Evolutionary conservation across 495 filamentous ascomycete species (phyloP).

Genomic region (Jackrogersella minutella): DNA sequence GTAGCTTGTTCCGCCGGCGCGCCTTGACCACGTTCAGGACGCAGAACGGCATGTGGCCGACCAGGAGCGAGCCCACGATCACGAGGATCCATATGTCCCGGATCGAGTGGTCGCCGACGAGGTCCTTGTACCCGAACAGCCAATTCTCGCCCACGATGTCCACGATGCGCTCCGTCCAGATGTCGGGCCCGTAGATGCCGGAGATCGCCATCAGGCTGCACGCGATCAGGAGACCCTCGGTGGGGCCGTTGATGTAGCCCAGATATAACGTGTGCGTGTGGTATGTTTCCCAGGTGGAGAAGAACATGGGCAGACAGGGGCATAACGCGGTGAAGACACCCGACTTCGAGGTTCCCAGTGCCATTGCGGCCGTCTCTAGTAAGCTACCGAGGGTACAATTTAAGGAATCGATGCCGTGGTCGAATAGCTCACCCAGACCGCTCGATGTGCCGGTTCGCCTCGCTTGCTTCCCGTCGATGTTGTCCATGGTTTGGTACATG

Average conservation of each 20-base stretch:
- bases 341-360: slow-evolving; percentile 77
- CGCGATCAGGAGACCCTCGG: slow-evolving; percentile 91
- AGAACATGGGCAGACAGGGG: slow-evolving; percentile 97
- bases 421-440: slow-evolving; percentile 93
- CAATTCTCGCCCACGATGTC: slow-evolving; percentile 66
- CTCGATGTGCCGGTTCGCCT: slow-evolving; percentile 94
- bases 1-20: slow-evolving; percentile 72
- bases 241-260: slow-evolving; percentile 96
- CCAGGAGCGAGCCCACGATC: slow-evolving; percentile 73
- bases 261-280: slow-evolving; percentile 98
- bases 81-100: slow-evolving; percentile 89
- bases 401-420: slow-evolving; percentile 96
- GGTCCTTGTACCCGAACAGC: slow-evolving; percentile 57
- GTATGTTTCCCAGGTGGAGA: slow-evolving; percentile 99
- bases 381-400: slow-evolving; percentile 94
- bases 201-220: slow-evolving; percentile 84
- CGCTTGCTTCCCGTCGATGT: slow-evolving; percentile 97
- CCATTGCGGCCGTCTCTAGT: slow-evolving; percentile 90
- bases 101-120: slow-evolving; percentile 72
- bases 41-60: slow-evolving; percentile 83
- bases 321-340: slow-evolving; percentile 91
- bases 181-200: slow-evolving; percentile 84
- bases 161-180: slow-evolving; percentile 81
- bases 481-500: slow-evolving; percentile 99
- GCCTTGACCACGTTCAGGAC: slow-evolving; percentile 83